Conservation (phyloP, 2,329 filamentous ascomycete species). For the Neonectria magnoliae region DNA sequence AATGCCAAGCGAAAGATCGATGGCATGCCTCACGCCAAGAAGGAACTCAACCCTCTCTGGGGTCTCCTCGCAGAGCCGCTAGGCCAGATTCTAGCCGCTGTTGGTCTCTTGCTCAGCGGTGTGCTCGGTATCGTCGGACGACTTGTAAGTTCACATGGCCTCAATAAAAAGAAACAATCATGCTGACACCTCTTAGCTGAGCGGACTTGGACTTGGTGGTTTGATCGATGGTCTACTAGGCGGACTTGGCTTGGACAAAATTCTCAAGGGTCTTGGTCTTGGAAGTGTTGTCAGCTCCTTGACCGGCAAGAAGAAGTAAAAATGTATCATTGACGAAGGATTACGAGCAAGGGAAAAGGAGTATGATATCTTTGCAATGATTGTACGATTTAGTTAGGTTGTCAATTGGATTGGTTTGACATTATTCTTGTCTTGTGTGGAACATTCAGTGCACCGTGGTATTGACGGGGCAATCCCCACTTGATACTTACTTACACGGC, state of each 20-base stretch:
- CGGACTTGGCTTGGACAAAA: constrained; percentile 78
- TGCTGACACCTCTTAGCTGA: constrained; percentile 58
- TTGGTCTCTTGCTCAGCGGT: constrained; percentile 83
- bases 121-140: constrained; percentile 87
- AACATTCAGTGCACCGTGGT: not conserved
- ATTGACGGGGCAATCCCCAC: not conserved
- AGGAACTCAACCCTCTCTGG: constrained; percentile 93
- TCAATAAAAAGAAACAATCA: not conserved
- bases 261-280: constrained; percentile 79
- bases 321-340: constrained; percentile 4
- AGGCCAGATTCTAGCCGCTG: constrained; percentile 91
- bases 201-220: constrained; percentile 83
- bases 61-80: constrained; percentile 82
- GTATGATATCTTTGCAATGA: constrained; percentile 9
- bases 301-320: constrained; percentile 57
- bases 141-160: constrained; percentile 56
- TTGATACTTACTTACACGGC: not conserved
- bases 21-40: constrained; percentile 94
- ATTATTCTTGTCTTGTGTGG: not conserved
- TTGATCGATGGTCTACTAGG: constrained; percentile 83
- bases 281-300: constrained; percentile 55
- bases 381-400: constrained; percentile 12
- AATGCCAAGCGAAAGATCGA: constrained; percentile 88
- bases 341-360: not conserved
- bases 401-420: constrained; percentile 2